Base-by-base conservation (phyloP, 1,284 basidiomycete species). In the Cronartium quercuum region DNA sequence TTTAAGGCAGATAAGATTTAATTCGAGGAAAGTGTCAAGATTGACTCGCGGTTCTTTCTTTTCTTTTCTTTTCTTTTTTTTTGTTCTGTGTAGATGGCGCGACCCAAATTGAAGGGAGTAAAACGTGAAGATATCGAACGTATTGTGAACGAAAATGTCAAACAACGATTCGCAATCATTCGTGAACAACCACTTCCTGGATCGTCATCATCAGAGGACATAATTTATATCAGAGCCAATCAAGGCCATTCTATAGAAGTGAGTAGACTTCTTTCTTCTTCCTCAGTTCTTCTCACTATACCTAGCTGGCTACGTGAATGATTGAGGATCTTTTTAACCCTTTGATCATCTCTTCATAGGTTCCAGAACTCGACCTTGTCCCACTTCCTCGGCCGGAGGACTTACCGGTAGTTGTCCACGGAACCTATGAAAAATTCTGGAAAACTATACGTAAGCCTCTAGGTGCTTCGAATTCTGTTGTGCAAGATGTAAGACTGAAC, bases 171-270 rank as follows among this genome's bases (percentile, higher is more conserved):
- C 68, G 24, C 66, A 47, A 66, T 62, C 66, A 41, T 68, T 63
- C 29, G 62, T 42, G 68, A 68, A 62, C 38, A 57, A 24, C 74
- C 78, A 12, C 51, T 65, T 21, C 71, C 64, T n/a, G 69, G 78
- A 37, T 80, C 81, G 5, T 55, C 51, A 18, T 55, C 51, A 55
- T 55, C 51, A 18, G 75, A 79, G 9, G 81, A 84, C 7, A 82
- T 85, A 24, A 91, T 89, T 87, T 94, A 89, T 88, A 94, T 97
- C 78, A 86, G 92, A 63, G 95, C 95, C 0, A 92, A 92, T 77
- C 95, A 98, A 82, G 96, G 95, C 0, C 95, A 98, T 83, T 91
- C 92, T 1, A 84, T 94, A 51, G 86, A 88, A 83, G 91, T 89
- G 76, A 35, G 84, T 78, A 10, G 18, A 1, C 13, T 29, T 42